These are phyloP conservation scores for Skeletonema marinoi DNA, from an alignment of 108 stramenopile species.

Conservation along the genomic window DNA sequence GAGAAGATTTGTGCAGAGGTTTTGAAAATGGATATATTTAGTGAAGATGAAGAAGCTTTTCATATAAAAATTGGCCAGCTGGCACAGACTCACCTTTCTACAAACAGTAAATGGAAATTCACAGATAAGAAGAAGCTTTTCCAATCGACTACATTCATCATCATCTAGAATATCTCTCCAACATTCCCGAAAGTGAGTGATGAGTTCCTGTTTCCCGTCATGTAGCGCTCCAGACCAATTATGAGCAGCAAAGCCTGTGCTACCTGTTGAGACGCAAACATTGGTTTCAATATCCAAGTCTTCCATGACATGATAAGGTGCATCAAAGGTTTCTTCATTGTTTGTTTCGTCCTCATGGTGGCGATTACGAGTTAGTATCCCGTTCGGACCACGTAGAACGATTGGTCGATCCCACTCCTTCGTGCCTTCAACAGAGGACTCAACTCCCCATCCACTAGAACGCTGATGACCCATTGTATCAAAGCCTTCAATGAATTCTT, in stretches of 20 bases:
- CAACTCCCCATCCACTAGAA: conserved; percentile 42
- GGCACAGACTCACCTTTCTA: conserved; percentile 57
- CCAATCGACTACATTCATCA: conserved; percentile 56
- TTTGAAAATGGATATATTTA: neutral
- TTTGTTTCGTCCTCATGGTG: conserved; percentile 5
- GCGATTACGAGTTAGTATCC: conserved; percentile 52
- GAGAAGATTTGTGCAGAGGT: neutral
- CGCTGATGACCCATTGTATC: conserved; percentile 2
- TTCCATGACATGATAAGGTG: conserved; percentile 56
- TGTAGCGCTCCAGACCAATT: conserved; percentile 66
- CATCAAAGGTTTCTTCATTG: conserved; percentile 25
- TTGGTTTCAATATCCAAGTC: conserved; percentile 47
- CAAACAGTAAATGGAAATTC: conserved; percentile 81
- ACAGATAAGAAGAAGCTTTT: conserved; percentile 64
- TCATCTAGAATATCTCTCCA: conserved; percentile 76
- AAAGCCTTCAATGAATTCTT: conserved; percentile 15
- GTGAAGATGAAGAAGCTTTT: neutral
- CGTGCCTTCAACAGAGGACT: conserved; percentile 38
- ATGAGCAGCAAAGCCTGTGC: conserved; percentile 42
- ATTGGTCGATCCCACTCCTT: conserved; percentile 62
- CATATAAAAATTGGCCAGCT: neutral
- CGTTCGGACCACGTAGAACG: conserved; percentile 69
- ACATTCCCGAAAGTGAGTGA: conserved; percentile 37
- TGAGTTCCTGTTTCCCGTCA: conserved; percentile 65
- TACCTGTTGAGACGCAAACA: conserved; percentile 49